phyloP scores from a whole-genome alignment of 2,329 filamentous ascomycete species.

The Beauveria sp. region DNA sequence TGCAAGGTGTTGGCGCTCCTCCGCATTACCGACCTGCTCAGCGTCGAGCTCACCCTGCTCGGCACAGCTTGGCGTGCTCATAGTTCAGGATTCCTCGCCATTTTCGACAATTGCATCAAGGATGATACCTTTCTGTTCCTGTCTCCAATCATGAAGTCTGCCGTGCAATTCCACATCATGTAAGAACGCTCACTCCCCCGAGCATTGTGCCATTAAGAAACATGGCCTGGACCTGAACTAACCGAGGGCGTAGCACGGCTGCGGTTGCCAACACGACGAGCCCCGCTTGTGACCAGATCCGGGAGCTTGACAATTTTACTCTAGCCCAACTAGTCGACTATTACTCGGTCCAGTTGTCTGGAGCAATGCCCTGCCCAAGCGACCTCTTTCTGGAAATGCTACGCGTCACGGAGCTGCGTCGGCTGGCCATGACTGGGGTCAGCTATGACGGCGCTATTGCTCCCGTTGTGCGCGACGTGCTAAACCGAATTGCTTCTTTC shows the following conservation, averaged over 20 bases:
- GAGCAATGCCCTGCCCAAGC: not conserved
- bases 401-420: not conserved
- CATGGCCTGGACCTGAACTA: not conserved
- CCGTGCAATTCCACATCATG: not conserved
- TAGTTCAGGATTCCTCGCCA: not conserved
- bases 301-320: not conserved
- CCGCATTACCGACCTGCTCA: not conserved
- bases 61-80: constrained; percentile 4
- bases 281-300: not conserved
- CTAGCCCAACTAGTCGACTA: not conserved
- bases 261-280: constrained; percentile 1
- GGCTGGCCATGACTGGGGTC: not conserved
- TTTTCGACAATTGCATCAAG: not conserved
- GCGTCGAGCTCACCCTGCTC: not conserved
- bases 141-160: not conserved
- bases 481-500: not conserved
- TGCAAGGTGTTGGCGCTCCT: not conserved
- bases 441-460: not conserved
- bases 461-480: not conserved
- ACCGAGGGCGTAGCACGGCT: not conserved
- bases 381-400: not conserved
- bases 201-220: not conserved
- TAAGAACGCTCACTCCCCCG: not conserved
- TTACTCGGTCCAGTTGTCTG: not conserved
- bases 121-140: not conserved